Percentiles rank a stretch among this genome's conserved stretches.
Conservation (phyloP, 2,329 filamentous ascomycete species). For the Macrophomina pseudophaseolina region DNA sequence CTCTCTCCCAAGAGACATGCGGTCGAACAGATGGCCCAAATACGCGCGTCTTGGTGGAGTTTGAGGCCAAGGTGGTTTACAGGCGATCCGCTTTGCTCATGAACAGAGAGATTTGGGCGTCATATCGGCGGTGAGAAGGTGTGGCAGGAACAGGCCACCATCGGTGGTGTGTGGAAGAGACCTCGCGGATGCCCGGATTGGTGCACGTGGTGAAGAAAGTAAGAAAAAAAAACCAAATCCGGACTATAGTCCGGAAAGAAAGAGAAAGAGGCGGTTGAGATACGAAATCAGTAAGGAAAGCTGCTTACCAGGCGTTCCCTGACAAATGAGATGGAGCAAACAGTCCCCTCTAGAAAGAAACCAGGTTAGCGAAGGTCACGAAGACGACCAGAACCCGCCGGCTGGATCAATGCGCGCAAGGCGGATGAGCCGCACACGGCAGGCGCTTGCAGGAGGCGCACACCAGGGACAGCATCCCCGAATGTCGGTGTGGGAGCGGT, state of each 20-base stretch:
- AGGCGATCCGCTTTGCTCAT: background rate
- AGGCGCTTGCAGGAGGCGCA: conserved; percentile 1
- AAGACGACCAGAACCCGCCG: conserved; percentile 8
- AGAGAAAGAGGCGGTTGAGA: conserved; percentile 30
- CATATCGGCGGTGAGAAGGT: conserved; percentile 2
- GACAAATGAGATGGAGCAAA: conserved; percentile 84
- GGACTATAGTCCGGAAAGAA: conserved; percentile 10
- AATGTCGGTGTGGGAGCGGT: conserved; percentile 14
- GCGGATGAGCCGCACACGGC: conserved; percentile 25
- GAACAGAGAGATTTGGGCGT: background rate
- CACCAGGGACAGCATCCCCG: background rate
- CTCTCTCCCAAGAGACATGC: background rate
- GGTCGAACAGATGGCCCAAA: background rate
- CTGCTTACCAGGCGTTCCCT: conserved; percentile 79
- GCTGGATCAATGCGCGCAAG: conserved; percentile 8
- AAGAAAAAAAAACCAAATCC: conserved; percentile 16
- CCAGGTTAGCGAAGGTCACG: conserved; percentile 30
- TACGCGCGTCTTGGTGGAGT: background rate
- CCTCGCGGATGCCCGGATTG: background rate
- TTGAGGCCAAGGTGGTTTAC: background rate
- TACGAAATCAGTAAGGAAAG: conserved; percentile 29
- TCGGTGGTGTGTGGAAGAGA: conserved; percentile 8
- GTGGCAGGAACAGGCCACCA: conserved; percentile 2
- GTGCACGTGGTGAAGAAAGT: conserved; percentile 27
- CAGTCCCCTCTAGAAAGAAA: conserved; percentile 69